phyloP scores from a whole-genome alignment of 805 yeast species.

The Ogataea philodendri region DNA sequence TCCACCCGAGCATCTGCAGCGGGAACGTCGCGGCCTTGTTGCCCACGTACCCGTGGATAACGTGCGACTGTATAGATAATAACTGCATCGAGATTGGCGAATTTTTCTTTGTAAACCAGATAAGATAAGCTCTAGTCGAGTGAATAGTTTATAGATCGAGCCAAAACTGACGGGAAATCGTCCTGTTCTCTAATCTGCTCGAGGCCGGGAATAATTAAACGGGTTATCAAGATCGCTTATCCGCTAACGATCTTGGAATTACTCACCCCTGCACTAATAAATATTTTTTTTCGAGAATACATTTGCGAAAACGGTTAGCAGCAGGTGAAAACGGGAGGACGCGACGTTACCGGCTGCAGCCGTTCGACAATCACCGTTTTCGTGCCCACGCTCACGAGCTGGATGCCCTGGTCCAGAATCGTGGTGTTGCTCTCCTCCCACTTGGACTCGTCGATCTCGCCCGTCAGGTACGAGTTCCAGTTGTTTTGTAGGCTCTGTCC shows the following conservation, averaged over 20 bases:
- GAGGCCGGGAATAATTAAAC: no score
- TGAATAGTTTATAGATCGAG: no score
- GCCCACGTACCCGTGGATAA: conserved; percentile 72
- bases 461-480: conserved; percentile 33
- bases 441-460: conserved; percentile 29
- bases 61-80: conserved; percentile 65
- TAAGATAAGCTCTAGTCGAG: no score
- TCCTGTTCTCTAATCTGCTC: no score
- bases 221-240: no score
- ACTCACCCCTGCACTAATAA: not conserved
- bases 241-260: no score
- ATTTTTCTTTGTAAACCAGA: conserved; percentile 1
- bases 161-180: no score
- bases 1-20: conserved; percentile 63
- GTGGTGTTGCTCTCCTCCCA: conserved; percentile 20
- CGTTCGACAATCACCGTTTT: conserved; percentile 59
- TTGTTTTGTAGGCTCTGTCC: conserved; percentile 27
- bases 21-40: conserved; percentile 67
- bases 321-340: conserved; percentile 69
- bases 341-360: conserved; percentile 50
- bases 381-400: conserved; percentile 27
- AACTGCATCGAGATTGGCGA: conserved; percentile 19
- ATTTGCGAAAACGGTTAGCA: conserved; percentile 42
- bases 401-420: conserved; percentile 16
- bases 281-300: conserved; percentile 2